Evolutionary conservation across 2,329 filamentous ascomycete species (phyloP), one percentile per base, ranked within the genome.

Genomic region (Akanthomyces lecanii): DNA sequence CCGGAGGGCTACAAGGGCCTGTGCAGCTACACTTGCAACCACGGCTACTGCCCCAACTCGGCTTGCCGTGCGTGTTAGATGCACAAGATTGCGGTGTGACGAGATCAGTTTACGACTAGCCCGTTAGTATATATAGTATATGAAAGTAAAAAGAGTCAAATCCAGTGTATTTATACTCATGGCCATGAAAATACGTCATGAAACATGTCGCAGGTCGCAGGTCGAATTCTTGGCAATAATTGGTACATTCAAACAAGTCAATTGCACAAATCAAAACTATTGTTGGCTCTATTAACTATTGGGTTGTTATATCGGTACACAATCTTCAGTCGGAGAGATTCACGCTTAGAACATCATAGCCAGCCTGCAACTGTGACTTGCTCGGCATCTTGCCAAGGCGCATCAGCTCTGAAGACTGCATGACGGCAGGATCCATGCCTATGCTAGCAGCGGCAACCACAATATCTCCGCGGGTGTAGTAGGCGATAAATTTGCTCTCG

Each of bases 401-500:
- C 91, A 98, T 96, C 77, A 98, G 78, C 80, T 96, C 91, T 1
- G 90, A 89, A 58, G 84, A 84, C 77, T 97, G 91, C 1, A 79
- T 78, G 89, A 97, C 92, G 62, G 90, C 85, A 0, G 95, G 95
- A 74, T 99, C 95, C 77, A 86, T 87, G 67, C 89, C 88, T 92
- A 97, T 97, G 64, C 86, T 94, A 0, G 92, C 92, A 69, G 97
- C 90, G 0, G 95, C 95, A 14, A 97, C 90, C 1, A 97, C 88
- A 0, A 86, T 89, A 59, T 98, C 91, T 2, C 89, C 92, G 73
- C 90, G 89, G 61, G 87, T 88, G 74, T 97, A 99, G 77, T 91
- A 99, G 0, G 92, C 94, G 6, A 89, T 87, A 72, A 97, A 99
- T 72, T 92, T 92, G 64, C 85, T 85, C 71, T 93, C 86, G 4